Percentiles rank a stretch among this genome's conserved stretches.
phyloP scores from a whole-genome alignment of 768 basidiomycete genomes.

The Suillus lakei region DNA sequence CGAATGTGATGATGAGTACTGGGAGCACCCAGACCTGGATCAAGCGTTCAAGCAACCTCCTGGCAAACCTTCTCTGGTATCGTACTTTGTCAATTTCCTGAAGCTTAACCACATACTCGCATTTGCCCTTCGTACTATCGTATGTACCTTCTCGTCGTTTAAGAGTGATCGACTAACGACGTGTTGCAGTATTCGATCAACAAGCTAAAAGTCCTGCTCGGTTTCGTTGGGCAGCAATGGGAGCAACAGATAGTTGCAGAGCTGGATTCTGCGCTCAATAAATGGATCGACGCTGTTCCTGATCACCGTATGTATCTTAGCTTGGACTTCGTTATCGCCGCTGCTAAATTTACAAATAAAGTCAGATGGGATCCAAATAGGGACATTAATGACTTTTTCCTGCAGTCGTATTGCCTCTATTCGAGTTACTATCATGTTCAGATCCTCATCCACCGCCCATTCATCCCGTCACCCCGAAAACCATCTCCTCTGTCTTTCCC shows the following conservation, averaged over 20 bases:
- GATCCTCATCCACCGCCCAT: slow-evolving; percentile 80
- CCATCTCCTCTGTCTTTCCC: slow-evolving; percentile 52
- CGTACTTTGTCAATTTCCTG: slow-evolving; percentile 57
- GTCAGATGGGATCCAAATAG: slow-evolving; percentile 51
- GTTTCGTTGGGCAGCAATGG: slow-evolving; percentile 56
- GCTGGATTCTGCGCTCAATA: slow-evolving; percentile 75
- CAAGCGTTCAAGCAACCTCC: slow-evolving; percentile 65
- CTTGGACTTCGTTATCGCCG: neutral
- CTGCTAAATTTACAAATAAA: slow-evolving; percentile 23
- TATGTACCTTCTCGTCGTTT: slow-evolving; percentile 28
- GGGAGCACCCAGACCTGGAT: slow-evolving; percentile 54
- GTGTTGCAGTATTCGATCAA: slow-evolving; percentile 69
- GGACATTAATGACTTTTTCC: slow-evolving; percentile 43
- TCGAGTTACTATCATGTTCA: slow-evolving; percentile 58
- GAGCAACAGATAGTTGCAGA: slow-evolving; percentile 71
- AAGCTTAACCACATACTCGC: slow-evolving; percentile 68
- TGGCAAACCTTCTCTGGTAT: slow-evolving; percentile 56
- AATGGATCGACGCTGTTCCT: slow-evolving; percentile 78
- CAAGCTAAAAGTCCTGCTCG: slow-evolving; percentile 58
- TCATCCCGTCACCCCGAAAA: slow-evolving; percentile 69
- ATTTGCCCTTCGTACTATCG: slow-evolving; percentile 65
- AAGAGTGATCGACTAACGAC: neutral
- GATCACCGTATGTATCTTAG: slow-evolving; percentile 36
- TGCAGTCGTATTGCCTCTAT: slow-evolving; percentile 57
- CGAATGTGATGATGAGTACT: slow-evolving; percentile 74